Evolutionary conservation across 2,329 filamentous ascomycete species (phyloP).

Genomic region (Beauveria sp.): DNA sequence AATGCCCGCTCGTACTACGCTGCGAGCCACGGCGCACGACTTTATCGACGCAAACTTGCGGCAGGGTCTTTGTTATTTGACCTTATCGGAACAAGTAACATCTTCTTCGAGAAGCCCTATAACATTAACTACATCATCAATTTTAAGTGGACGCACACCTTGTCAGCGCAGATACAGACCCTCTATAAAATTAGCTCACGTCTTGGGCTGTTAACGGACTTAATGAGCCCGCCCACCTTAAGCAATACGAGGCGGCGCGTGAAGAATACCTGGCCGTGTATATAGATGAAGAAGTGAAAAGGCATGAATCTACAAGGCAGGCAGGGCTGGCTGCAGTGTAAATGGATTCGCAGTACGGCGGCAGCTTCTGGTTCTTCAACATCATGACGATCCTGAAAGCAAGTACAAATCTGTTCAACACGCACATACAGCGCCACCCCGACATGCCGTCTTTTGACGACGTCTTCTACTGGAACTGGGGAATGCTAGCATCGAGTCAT

Average conservation of each 20-base stretch:
- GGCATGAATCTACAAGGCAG: neutral
- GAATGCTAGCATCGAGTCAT: neutral
- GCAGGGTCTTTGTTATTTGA: slow-evolving; percentile 24
- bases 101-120: slow-evolving; percentile 25
- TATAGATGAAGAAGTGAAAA: neutral
- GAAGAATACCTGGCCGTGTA: neutral
- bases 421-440: neutral
- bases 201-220: slow-evolving; percentile 7
- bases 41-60: slow-evolving; percentile 17
- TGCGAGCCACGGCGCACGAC: slow-evolving; percentile 20
- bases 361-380: neutral
- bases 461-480: neutral
- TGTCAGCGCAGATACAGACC: slow-evolving; percentile 19
- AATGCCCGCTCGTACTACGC: slow-evolving; percentile 20
- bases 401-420: neutral
- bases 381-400: neutral
- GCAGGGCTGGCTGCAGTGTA: neutral
- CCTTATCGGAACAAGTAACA: slow-evolving; percentile 29
- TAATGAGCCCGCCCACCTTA: neutral
- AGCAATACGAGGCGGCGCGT: neutral
- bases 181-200: slow-evolving; percentile 21
- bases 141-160: slow-evolving; percentile 22
- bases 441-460: neutral
- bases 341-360: neutral
- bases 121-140: slow-evolving; percentile 23